These are phyloP conservation scores for Backusella westeae DNA, from an alignment of 192 early-diverging fungal genomes.

Conservation along the genomic window DNA sequence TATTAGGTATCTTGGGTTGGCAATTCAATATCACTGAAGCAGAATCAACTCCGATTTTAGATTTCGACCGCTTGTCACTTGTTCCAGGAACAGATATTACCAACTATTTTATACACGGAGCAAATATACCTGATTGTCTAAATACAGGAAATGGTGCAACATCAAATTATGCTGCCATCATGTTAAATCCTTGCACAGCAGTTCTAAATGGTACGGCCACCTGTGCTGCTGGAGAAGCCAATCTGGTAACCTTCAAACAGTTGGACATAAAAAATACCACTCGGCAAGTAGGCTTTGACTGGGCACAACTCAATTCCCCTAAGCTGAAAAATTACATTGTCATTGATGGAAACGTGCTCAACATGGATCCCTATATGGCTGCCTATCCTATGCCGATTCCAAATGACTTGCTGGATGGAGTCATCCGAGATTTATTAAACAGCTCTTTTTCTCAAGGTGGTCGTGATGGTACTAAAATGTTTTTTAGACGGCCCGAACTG, in stretches of 20 bases:
- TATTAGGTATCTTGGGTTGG: conserved; percentile 46
- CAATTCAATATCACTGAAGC: conserved; percentile 37
- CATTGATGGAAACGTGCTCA: conserved; percentile 72
- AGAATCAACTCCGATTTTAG: conserved; percentile 25
- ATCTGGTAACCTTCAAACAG: conserved; percentile 12
- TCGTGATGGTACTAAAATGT: conserved; percentile 67
- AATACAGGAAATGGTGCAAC: conserved; percentile 31
- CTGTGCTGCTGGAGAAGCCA: conserved; percentile 40
- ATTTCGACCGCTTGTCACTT: conserved; percentile 32
- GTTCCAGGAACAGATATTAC: conserved; percentile 61
- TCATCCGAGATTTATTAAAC: conserved; percentile 50
- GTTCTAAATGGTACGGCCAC: conserved; percentile 39
- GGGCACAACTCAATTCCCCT: conserved; percentile 48
- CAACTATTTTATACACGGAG: conserved; percentile 40
- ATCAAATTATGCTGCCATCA: conserved; percentile 38
- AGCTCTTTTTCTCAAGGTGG: conserved; percentile 46
- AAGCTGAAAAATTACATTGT: conserved; percentile 58
- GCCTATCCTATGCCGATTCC: conserved; percentile 30
- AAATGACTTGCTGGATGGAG: conserved; percentile 56
- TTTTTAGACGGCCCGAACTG: conserved; percentile 57
- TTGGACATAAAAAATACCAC: conserved; percentile 32
- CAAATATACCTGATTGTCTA: conserved; percentile 23
- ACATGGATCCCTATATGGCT: conserved; percentile 63
- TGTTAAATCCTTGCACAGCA: conserved; percentile 38
- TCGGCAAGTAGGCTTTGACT: conserved; percentile 64